phyloP scores from a whole-genome alignment of 2,329 filamentous ascomycete species.

The Fusarium drepaniforme region DNA sequence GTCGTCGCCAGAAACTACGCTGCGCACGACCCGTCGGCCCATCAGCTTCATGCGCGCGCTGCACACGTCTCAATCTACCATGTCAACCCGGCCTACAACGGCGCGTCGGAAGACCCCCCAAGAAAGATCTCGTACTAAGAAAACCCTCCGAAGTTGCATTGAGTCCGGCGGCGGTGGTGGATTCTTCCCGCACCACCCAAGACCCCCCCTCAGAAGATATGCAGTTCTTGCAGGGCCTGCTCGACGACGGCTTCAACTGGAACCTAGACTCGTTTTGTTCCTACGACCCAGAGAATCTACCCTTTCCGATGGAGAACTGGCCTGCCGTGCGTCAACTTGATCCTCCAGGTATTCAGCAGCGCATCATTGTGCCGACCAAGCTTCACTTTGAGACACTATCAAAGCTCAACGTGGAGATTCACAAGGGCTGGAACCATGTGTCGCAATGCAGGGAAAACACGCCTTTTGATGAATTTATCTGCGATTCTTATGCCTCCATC shows the following conservation, averaged over 20 bases:
- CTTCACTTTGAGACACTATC: slow-evolving; percentile 38
- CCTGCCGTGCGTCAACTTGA: slow-evolving; percentile 27
- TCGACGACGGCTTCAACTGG: slow-evolving; percentile 30
- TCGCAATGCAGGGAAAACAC: slow-evolving; percentile 4
- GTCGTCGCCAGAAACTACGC: slow-evolving; percentile 49
- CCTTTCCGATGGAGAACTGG: slow-evolving; percentile 39
- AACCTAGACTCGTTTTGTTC: slow-evolving; percentile 28
- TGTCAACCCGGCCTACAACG: slow-evolving; percentile 47
- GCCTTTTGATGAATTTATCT: slow-evolving; percentile 32
- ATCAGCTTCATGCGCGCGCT: slow-evolving; percentile 43
- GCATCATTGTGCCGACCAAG: slow-evolving; percentile 18
- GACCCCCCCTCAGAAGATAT: slow-evolving; percentile 1
- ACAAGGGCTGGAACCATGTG: slow-evolving; percentile 28
- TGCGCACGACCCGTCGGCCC: slow-evolving; percentile 43
- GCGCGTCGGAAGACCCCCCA: slow-evolving; percentile 47
- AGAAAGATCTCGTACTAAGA: slow-evolving; percentile 28
- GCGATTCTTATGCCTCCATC: slow-evolving; percentile 10
- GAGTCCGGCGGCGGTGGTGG: background rate
- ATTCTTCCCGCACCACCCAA: background rate
- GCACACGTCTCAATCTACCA: slow-evolving; percentile 43
- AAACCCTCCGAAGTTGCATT: slow-evolving; percentile 12
- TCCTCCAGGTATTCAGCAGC: slow-evolving; percentile 6
- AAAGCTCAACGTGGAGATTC: slow-evolving; percentile 38
- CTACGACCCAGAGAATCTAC: slow-evolving; percentile 19
- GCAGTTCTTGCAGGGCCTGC: slow-evolving; percentile 32